Evolutionary conservation across 2,329 filamentous ascomycete species (phyloP), one percentile per base, ranked within the genome.

Genomic region (Trichoderma harzianum): DNA sequence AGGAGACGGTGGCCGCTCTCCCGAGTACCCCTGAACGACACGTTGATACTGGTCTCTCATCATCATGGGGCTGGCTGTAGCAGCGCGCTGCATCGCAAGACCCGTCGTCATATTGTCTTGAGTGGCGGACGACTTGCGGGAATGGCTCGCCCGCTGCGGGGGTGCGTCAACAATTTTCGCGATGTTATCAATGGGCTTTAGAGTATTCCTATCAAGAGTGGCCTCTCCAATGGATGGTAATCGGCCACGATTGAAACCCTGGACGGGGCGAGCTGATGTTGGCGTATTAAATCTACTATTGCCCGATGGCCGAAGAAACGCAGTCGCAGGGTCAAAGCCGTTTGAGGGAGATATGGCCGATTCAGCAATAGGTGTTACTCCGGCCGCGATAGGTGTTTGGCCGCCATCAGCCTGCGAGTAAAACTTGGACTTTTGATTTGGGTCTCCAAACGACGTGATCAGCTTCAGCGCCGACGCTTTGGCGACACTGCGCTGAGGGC

Each of bases 381-480:
- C 93, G 1, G 90, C 91, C 11, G 92, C 92, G 75, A 94, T 92
- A 0, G 94, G 94, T 0, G 94, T 97, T 75, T 84, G 85, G 10
- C 88, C 88, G 43, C 86, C 87, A 64, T 90, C 89, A 7, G 80
- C 83, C 51, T 83, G 80, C 0, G 84, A 83, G 75, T 91, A 89
- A 82, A 93, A 90, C 80, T 89, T 90, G 68, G 90, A 89, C 73
- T 91, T 90, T 26, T 85, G 84, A 5, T 83, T 83, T 60, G 85
- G 85, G 62, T 90, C 89, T 8, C 90, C 92, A 77, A 99, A 98
- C 0, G 92, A 91, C 0, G 96, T 98, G 77, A 98, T 97, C 2
- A 98, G 88, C 80, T 97, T 97, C 73, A 98, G 84, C 0, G 95
- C 90, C 11, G 94, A 93, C 32, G 92, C 91, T 83, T 97, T 97